phyloP scores from a whole-genome alignment of 2,329 filamentous ascomycete species.

The Torrubiellomyces zombiae region DNA sequence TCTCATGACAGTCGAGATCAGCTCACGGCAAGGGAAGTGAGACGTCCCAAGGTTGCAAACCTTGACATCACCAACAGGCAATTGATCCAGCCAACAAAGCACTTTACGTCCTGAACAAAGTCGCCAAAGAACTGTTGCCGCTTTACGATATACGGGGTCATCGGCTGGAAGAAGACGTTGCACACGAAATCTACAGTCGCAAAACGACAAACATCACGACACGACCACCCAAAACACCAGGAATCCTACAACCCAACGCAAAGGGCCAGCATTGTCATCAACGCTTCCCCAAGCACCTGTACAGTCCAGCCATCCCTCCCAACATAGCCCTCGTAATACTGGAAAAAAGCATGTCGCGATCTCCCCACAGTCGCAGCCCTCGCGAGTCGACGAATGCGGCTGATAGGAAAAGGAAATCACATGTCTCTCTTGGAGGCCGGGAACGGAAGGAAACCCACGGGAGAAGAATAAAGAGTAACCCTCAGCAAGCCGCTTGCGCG shows the following conservation, averaged over 20 bases:
- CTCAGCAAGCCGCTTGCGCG: constrained; percentile 38
- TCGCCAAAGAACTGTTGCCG: too few relatives aligned
- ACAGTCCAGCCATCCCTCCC: too few relatives aligned
- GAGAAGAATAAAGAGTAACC: constrained; percentile 23
- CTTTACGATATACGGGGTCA: too few relatives aligned
- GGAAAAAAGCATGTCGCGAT: constrained; percentile 22
- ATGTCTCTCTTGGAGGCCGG: constrained; percentile 31
- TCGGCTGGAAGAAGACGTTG: too few relatives aligned
- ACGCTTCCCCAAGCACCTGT: neutral
- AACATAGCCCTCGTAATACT: too few relatives aligned
- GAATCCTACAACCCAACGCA: constrained; percentile 3
- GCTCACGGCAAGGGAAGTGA: too few relatives aligned
- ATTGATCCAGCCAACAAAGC: too few relatives aligned
- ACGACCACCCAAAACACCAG: neutral
- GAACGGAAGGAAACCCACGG: constrained; percentile 38
- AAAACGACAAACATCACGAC: neutral
- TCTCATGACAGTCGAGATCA: too few relatives aligned
- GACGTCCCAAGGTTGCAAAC: too few relatives aligned
- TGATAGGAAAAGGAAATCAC: constrained; percentile 30
- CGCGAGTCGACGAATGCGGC: constrained; percentile 18
- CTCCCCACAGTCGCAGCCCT: constrained; percentile 36
- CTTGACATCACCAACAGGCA: too few relatives aligned
- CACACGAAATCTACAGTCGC: too few relatives aligned
- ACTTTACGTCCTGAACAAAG: too few relatives aligned
- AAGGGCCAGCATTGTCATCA: constrained; percentile 1